Percentiles rank a stretch among this genome's conserved stretches.
These are phyloP conservation scores for Nadsonia starkeyi-henricii DNA, from an alignment of 1,139 yeast species.

Conservation along the genomic window DNA sequence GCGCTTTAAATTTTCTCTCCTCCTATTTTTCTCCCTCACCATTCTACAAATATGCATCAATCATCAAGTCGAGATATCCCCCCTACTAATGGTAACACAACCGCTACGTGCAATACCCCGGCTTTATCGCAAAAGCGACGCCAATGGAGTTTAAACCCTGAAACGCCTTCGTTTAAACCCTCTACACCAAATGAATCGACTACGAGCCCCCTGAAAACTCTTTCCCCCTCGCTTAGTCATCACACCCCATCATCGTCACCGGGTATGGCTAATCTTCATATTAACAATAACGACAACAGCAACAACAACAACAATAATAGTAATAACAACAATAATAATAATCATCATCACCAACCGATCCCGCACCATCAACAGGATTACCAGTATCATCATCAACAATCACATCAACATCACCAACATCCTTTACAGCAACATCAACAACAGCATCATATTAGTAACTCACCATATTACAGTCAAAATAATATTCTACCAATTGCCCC, in stretches of 20 bases:
- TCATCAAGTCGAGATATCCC: background rate
- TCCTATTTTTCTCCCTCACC: background rate
- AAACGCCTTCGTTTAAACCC: background rate
- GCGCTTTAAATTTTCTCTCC: no score
- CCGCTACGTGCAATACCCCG: no score
- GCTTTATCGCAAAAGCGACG: background rate
- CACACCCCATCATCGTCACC: background rate
- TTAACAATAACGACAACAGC: background rate
- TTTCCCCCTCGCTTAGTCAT: background rate
- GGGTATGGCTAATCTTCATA: background rate
- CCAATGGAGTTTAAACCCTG: background rate
- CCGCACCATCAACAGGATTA: background rate
- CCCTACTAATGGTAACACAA: background rate
- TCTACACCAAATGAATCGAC: background rate
- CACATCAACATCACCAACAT: background rate
- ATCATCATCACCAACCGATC: background rate
- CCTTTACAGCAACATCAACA: background rate
- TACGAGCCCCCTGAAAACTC: background rate
- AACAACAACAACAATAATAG: no score
- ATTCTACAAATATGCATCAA: background rate
- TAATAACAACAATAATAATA: no score
- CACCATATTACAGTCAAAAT: background rate
- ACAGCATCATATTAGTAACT: background rate
- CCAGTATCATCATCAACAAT: background rate
- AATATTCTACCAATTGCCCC: background rate